Evolutionary conservation across 164 flowering plant species (phyloP).

Genomic region (Chimonanthus salicifolius): DNA sequence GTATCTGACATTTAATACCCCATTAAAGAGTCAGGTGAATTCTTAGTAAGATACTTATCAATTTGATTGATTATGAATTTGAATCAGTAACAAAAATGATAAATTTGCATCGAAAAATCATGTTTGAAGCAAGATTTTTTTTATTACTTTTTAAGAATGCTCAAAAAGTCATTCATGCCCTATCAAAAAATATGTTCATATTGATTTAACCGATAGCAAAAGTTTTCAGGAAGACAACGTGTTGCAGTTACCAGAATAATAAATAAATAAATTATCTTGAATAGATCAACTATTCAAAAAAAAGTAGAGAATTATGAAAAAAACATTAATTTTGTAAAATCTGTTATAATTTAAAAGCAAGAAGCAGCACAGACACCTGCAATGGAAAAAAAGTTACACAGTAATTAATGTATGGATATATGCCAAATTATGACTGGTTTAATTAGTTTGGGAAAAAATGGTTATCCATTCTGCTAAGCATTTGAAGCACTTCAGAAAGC

Average conservation of each 20-base stretch:
- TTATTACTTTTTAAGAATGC: too few species aligned
- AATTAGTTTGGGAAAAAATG: not conserved
- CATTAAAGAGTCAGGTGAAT: not conserved
- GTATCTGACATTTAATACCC: conserved; percentile 40
- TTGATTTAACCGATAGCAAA: not conserved
- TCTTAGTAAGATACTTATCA: too few species aligned
- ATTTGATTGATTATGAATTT: not conserved
- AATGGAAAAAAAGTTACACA: not conserved
- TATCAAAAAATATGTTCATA: not conserved
- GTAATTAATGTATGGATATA: not conserved
- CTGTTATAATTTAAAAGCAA: not conserved
- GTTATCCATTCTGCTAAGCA: not conserved
- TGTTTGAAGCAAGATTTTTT: not conserved
- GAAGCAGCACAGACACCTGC: not conserved
- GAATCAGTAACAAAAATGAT: not conserved
- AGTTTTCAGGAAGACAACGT: not conserved
- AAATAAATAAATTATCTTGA: too few species aligned
- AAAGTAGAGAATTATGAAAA: not conserved
- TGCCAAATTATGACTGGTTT: not conserved
- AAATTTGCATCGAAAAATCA: not conserved
- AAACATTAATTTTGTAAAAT: not conserved
- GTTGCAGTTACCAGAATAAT: not conserved
- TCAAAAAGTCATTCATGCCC: not conserved
- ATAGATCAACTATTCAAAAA: too few species aligned
- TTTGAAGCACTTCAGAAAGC: not conserved